Conservation (phyloP, 225 moss, liverwort and hornwort genomes). For the Neckera pumila region DNA sequence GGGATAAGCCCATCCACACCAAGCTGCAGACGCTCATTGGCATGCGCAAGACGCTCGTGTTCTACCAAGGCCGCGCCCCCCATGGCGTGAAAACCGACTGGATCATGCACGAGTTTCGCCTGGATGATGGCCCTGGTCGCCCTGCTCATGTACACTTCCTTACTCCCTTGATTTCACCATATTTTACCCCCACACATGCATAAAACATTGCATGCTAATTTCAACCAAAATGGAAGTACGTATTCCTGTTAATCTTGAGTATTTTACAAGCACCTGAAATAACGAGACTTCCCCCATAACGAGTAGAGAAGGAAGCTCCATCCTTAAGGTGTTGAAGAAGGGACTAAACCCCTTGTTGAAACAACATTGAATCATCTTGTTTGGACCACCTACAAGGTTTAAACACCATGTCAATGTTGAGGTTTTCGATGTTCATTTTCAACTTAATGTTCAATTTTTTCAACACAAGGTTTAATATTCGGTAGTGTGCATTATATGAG, state of each 20-base stretch:
- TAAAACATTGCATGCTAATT: neutral
- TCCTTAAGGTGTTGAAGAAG: neutral
- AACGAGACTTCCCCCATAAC: neutral
- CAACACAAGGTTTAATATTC: neutral
- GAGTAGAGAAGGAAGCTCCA: neutral
- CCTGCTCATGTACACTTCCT: constrained; percentile 27
- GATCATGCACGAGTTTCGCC: constrained; percentile 62
- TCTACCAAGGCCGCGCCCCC: constrained; percentile 45
- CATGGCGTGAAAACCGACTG: constrained; percentile 47
- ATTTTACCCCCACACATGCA: neutral
- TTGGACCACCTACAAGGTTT: neutral
- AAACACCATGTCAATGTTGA: neutral
- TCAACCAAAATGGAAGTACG: neutral
- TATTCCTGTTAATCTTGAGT: neutral
- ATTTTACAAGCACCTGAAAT: neutral
- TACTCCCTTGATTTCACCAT: neutral
- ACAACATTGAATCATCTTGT: neutral
- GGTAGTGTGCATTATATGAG: neutral
- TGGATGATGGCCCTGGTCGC: constrained; percentile 37
- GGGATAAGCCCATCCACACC: constrained; percentile 72
- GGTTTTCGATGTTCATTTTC: neutral
- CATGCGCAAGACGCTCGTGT: constrained; percentile 53
- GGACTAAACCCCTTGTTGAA: neutral
- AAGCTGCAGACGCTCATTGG: constrained; percentile 45
- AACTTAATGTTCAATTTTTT: neutral